These are phyloP conservation scores for Strobilomyces echinocephalus DNA, from an alignment of 768 basidiomycete species.

Conservation along the genomic window DNA sequence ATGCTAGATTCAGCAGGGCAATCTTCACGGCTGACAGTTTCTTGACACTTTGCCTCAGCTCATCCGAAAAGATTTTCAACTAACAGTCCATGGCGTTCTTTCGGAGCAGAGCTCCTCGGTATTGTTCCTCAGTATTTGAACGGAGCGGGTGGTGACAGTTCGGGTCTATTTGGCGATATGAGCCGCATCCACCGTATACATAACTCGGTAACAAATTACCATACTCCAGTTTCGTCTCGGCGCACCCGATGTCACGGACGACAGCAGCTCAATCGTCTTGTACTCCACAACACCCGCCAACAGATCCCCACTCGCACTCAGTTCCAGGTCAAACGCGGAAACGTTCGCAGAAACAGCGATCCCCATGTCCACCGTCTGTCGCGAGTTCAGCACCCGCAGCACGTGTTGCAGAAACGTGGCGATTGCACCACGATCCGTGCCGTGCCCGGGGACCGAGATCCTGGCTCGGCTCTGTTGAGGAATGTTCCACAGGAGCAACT, in stretches of 20 bases:
- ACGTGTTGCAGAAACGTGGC: conserved; percentile 52
- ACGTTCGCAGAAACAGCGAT: conserved; percentile 41
- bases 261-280: conserved; percentile 45
- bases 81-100: too few relatives aligned
- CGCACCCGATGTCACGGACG: conserved; percentile 16
- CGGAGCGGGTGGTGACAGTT: too few relatives aligned
- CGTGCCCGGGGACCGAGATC: conserved; percentile 22
- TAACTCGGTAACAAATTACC: too few relatives aligned
- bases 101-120: too few relatives aligned
- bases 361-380: conserved; percentile 34
- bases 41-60: too few relatives aligned
- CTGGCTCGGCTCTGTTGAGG: conserved; percentile 41
- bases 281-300: conserved; percentile 62
- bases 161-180: background rate
- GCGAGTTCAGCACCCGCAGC: conserved; percentile 63
- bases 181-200: too few relatives aligned
- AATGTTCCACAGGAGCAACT: conserved; percentile 51
- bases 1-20: too few relatives aligned
- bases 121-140: too few relatives aligned
- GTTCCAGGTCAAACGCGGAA: conserved; percentile 69
- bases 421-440: conserved; percentile 33
- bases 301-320: conserved; percentile 53
- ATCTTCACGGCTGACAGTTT: too few relatives aligned
- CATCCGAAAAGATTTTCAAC: too few relatives aligned
- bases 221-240: conserved; percentile 6